Evolutionary conservation across 2,329 filamentous ascomycete species (phyloP), one percentile per base, ranked within the genome.

Genomic region (Aspergillus candidus): DNA sequence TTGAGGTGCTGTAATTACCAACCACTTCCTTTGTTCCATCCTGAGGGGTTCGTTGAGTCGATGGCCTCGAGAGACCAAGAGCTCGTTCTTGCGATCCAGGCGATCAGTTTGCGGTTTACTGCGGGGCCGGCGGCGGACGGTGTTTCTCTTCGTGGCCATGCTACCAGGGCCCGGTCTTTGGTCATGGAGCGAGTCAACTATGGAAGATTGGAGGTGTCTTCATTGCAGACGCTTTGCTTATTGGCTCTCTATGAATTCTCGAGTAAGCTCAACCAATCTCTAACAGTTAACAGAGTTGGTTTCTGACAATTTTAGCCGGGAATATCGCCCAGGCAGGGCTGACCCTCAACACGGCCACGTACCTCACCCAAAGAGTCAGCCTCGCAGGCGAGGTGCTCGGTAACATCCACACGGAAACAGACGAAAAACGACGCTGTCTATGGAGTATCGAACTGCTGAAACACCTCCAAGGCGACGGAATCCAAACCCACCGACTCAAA

Each of bases 401-500:
- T 7, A 42, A 52, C 12, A 12, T 58, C 7, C 53, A 58, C 36
- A 44, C 46, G 3, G 55, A 58, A 13, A 38, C 38, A 6, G 55
- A 58, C 38, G 56, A 57, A 34, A 49, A 48, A 11, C 47, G 49
- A 17, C 39, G 54, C 3, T 68, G 66, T 45, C 53, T 63, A 1
- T 52, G 57, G 35, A 65, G 59, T 40, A 55, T 69, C n/a, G 48
- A 60, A 11, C 56, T 66, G 41, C 55, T 71, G 0, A 58, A 60
- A 7, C 62, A 68, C 32, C 58, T 71, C 0, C 64, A 67, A 29
- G 67, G 67, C 6, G 54, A 61, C 37, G 15, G 15, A 15, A 15
- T 15, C 15, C 15, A 15, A 15, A 15, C 15, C 15, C 15, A 15
- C 15, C 15, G 15, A 3, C 15, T 15, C 15, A 15, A 15, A 15